Evolutionary conservation across 176 grass and related monocot species (phyloP).

Genomic region (Hyparrhenia diplandra): DNA sequence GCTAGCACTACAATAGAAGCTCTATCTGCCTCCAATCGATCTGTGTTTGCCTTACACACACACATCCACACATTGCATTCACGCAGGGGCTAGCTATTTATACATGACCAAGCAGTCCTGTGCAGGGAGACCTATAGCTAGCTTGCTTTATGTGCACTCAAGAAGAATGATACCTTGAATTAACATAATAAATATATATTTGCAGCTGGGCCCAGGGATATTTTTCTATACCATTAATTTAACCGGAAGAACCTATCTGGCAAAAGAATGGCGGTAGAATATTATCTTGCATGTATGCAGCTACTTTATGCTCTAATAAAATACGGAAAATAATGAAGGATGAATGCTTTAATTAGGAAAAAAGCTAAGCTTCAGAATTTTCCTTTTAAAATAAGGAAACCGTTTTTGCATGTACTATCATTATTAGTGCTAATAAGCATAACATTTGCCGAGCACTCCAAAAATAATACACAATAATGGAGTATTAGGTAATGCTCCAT

Average conservation of each 20-base stretch:
- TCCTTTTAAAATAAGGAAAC: not conserved
- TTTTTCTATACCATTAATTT: not conserved
- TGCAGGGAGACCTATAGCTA: not conserved
- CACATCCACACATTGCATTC: not conserved
- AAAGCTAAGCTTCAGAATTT: not conserved
- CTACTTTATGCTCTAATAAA: slow-evolving; percentile 19
- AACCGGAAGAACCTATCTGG: not conserved
- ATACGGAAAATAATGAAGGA: not conserved
- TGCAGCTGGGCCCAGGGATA: not conserved
- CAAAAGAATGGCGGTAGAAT: not conserved
- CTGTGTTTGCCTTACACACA: not conserved
- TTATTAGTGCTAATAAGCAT: not conserved
- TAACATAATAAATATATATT: not conserved
- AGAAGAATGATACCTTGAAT: slow-evolving; percentile 11
- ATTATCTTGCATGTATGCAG: slow-evolving; percentile 1
- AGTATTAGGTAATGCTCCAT: too few relatives aligned
- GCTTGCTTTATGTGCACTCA: not conserved
- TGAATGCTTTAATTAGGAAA: not conserved
- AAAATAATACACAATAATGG: too few relatives aligned
- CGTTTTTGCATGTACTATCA: not conserved
- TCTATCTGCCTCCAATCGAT: not conserved
- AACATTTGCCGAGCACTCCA: too few relatives aligned
- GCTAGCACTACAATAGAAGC: not conserved
- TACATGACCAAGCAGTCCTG: not conserved
- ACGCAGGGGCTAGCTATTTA: not conserved